Conservation (phyloP, 352 stramenopile species). For the Globisporangium irregulare region DNA sequence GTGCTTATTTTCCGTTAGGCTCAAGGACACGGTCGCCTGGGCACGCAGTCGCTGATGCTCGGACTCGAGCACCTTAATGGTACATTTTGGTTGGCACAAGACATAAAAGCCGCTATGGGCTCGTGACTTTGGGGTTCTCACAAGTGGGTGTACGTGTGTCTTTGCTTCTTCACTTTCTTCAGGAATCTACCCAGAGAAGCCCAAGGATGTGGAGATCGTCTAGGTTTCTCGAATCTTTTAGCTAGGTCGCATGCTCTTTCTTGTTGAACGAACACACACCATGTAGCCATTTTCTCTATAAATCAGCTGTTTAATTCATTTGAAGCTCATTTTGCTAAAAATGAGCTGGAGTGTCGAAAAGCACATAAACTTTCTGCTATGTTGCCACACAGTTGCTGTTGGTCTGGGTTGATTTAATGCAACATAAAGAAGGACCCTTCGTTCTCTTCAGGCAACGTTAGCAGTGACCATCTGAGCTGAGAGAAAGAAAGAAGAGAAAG, state of each 20-base stretch:
- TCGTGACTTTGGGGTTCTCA: background rate
- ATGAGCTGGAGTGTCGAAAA: background rate
- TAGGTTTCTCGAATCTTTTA: constrained; percentile 9
- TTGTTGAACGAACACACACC: too few species aligned
- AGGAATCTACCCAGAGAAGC: constrained; percentile 20
- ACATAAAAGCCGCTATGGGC: background rate
- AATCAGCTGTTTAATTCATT: background rate
- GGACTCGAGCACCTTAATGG: constrained; percentile 87
- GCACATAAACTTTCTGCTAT: background rate
- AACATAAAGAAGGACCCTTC: background rate
- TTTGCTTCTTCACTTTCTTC: background rate
- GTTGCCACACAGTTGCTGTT: background rate
- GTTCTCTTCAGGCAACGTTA: constrained; percentile 16
- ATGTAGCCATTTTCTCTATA: constrained; percentile 9
- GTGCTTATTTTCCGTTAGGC: constrained; percentile 13
- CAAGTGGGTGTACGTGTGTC: background rate
- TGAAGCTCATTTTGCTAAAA: constrained; percentile 1
- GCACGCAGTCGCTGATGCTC: constrained; percentile 85
- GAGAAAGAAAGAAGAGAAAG: constrained; percentile 26
- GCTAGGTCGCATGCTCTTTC: background rate
- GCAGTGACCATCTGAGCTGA: background rate
- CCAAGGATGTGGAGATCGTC: constrained; percentile 36
- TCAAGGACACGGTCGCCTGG: constrained; percentile 73
- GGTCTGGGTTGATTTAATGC: background rate
- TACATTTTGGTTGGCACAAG: constrained; percentile 16